Evolutionary conservation across 2,329 filamentous ascomycete species (phyloP).

Genomic region (Xylaria sp.): DNA sequence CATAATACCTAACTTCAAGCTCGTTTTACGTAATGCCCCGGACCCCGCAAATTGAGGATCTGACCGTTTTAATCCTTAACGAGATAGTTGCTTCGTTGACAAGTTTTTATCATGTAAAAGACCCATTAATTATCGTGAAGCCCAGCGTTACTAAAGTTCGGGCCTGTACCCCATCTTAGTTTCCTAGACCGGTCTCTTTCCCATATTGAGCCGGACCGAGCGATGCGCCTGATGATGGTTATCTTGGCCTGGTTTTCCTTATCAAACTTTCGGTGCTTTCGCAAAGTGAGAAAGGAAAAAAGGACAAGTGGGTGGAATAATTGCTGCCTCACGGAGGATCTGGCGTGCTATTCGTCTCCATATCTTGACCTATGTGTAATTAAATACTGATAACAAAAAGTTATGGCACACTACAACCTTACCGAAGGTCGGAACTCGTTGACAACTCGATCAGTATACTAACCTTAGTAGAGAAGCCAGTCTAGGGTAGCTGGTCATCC

Average conservation of each 20-base stretch:
- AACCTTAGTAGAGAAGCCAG: background rate
- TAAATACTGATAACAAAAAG: background rate
- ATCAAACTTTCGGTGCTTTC: too few species aligned
- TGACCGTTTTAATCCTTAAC: slow-evolving; percentile 1
- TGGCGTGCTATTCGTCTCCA: too few species aligned
- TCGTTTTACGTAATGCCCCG: slow-evolving; percentile 28
- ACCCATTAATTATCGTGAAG: background rate
- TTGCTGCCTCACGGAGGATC: too few species aligned
- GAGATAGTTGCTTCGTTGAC: slow-evolving; percentile 12
- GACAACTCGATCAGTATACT: background rate
- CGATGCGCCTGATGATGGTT: too few species aligned
- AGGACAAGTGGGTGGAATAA: too few species aligned
- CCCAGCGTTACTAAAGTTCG: background rate
- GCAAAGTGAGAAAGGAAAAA: too few species aligned
- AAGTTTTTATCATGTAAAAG: slow-evolving; percentile 36
- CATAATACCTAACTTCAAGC: background rate
- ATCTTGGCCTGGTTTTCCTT: background rate
- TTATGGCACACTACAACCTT: background rate
- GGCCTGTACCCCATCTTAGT: background rate
- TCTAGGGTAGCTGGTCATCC: background rate
- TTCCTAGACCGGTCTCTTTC: background rate
- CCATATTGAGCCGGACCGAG: background rate
- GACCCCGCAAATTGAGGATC: slow-evolving; percentile 30
- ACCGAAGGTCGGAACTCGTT: background rate
- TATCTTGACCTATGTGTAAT: too few species aligned